These are phyloP conservation scores for Berberis thunbergii DNA, from an alignment of 164 flowering plant species.

Conservation along the genomic window DNA sequence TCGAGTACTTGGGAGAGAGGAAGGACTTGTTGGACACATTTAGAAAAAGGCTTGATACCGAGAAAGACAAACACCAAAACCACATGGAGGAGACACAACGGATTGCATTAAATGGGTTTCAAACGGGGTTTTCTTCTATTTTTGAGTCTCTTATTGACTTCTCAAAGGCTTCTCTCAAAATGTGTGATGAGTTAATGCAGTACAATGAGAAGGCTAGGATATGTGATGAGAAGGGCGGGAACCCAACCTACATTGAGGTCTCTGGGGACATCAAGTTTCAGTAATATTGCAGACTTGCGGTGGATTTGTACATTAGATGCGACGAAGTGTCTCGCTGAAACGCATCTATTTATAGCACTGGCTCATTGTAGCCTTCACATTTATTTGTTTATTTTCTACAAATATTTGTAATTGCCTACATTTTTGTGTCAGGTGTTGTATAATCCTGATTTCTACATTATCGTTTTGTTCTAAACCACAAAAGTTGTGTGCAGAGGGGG, in stretches of 20 bases:
- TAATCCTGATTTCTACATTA: constrained; percentile 4
- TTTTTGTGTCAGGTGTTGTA: constrained; percentile 8
- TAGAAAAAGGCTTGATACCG: constrained; percentile 43
- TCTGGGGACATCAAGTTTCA: background rate
- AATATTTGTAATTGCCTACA: constrained; percentile 9
- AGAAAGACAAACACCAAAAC: constrained; percentile 61
- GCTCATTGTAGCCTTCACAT: background rate
- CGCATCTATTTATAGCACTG: constrained; percentile 6
- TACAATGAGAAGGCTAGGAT: constrained; percentile 25
- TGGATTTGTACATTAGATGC: constrained; percentile 24
- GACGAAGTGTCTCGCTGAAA: constrained; percentile 81
- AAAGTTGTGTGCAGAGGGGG: background rate
- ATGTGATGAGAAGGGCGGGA: constrained; percentile 24
- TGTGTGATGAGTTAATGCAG: constrained; percentile 53
- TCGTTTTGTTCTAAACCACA: background rate
- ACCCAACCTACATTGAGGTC: constrained; percentile 25
- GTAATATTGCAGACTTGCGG: background rate
- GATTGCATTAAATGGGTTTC: constrained; percentile 58
- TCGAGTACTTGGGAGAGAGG: constrained; percentile 45
- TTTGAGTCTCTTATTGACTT: constrained; percentile 66
- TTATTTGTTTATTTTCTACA: constrained; percentile 6
- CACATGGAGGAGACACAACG: constrained; percentile 73
- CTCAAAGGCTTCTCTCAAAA: constrained; percentile 54
- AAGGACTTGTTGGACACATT: constrained; percentile 46
- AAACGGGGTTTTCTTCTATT: constrained; percentile 54